A percentile compares a stretch with the other conserved stretches of the same genome.
These are phyloP conservation scores for Aspergillus sp. DNA, from an alignment of 2,329 filamentous ascomycete genomes.

Conservation along the genomic window DNA sequence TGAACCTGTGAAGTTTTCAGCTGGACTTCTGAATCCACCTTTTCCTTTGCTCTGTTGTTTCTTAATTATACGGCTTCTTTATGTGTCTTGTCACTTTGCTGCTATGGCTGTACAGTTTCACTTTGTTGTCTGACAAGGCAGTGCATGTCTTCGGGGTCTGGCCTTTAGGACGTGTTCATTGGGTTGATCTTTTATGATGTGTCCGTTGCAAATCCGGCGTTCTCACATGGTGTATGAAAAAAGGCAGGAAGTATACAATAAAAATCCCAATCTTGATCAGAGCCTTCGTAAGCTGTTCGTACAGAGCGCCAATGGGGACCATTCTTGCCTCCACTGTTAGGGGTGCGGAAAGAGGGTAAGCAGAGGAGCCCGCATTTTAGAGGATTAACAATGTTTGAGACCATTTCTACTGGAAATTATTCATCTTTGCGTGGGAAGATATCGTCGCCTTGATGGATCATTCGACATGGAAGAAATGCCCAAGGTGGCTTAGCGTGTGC, in stretches of 20 bases:
- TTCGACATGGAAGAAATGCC: neutral
- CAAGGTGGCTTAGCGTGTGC: neutral
- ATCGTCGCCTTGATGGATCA: neutral
- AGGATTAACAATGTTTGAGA: too few species aligned
- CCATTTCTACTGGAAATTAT: neutral
- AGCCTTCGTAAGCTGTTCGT: neutral
- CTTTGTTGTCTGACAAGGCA: constrained; percentile 39
- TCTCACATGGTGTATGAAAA: constrained; percentile 43
- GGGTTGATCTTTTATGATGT: constrained; percentile 36
- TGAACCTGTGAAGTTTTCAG: constrained; percentile 51
- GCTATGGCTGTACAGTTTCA: constrained; percentile 42
- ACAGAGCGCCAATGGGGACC: neutral
- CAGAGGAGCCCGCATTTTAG: too few species aligned
- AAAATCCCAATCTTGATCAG: constrained; percentile 16
- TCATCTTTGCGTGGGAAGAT: neutral
- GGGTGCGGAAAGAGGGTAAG: neutral
- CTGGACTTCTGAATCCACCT: constrained; percentile 13
- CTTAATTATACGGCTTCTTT: constrained; percentile 31
- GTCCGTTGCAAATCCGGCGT: constrained; percentile 42
- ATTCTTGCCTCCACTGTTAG: neutral
- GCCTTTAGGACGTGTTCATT: constrained; percentile 38
- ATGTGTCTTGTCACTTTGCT: constrained; percentile 26
- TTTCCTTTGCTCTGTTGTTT: constrained; percentile 26
- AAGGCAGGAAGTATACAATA: constrained; percentile 38
- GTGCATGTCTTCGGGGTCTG: constrained; percentile 43